Evolutionary conservation across 495 filamentous ascomycete genomes (phyloP).

Genomic region (Tricharina praecox): DNA sequence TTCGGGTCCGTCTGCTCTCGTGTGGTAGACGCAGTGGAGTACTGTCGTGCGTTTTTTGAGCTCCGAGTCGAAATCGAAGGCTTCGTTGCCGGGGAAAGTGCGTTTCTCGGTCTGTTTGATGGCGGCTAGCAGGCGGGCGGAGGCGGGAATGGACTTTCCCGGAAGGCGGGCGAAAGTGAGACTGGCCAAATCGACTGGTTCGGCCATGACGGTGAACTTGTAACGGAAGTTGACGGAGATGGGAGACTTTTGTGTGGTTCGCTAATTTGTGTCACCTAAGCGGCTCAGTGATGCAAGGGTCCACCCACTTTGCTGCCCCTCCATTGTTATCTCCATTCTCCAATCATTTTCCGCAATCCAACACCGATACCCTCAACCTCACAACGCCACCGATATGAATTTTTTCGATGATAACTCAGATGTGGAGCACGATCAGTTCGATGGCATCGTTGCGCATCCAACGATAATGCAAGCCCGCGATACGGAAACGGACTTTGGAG

Average conservation of each 20-base stretch:
- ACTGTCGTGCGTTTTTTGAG: slow-evolving; percentile 41
- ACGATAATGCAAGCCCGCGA: slow-evolving; percentile 35
- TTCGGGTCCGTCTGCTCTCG: slow-evolving; percentile 8
- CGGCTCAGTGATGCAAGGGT: too few species aligned
- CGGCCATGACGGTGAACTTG: slow-evolving; percentile 2
- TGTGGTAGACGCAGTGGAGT: slow-evolving; percentile 32
- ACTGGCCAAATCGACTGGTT: slow-evolving; percentile 14
- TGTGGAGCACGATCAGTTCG: too few species aligned
- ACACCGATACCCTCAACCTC: too few species aligned
- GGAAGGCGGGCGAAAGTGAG: slow-evolving; percentile 16
- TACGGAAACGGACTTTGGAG: slow-evolving; percentile 51
- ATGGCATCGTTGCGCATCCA: slow-evolving; percentile 16
- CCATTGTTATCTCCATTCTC: too few species aligned
- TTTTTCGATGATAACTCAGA: too few species aligned
- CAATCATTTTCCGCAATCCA: too few species aligned
- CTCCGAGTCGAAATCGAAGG: slow-evolving; percentile 37
- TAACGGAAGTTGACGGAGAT: too few species aligned
- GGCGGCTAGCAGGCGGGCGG: slow-evolving; percentile 12
- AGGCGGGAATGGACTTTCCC: slow-evolving; percentile 14
- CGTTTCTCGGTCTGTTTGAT: slow-evolving; percentile 36
- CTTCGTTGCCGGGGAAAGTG: slow-evolving; percentile 42
- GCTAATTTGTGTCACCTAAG: too few species aligned
- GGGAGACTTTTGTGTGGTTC: too few species aligned
- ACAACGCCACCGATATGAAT: too few species aligned
- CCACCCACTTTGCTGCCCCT: too few species aligned